phyloP scores from a whole-genome alignment of 768 basidiomycete genomes.

The Trametes cinnabarina region DNA sequence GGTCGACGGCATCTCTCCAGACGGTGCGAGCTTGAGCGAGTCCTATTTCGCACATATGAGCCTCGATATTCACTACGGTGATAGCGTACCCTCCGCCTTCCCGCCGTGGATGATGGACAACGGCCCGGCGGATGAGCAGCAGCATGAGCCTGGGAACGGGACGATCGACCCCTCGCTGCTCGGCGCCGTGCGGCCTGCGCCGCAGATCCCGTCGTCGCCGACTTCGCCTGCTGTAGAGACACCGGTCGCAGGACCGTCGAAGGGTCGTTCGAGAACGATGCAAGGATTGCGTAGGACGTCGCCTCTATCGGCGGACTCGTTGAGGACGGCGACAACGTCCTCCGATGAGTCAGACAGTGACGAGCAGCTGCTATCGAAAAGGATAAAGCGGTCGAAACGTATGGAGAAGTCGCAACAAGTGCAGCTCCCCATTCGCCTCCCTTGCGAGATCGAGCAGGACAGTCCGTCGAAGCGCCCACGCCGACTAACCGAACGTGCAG shows the following conservation, averaged over 20 bases:
- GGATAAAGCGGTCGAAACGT: not conserved
- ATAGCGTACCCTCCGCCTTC: no score
- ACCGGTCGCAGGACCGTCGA: not conserved
- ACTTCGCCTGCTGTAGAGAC: not conserved
- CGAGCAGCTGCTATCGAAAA: not conserved
- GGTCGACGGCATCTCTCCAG: not conserved
- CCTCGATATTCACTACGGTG: not conserved
- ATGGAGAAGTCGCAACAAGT: not conserved
- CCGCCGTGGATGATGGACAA: no score
- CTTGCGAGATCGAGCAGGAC: not conserved
- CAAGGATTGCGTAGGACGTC: not conserved
- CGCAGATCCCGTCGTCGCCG: not conserved
- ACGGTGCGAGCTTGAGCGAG: not conserved
- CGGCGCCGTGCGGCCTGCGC: not conserved
- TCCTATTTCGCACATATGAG: not conserved
- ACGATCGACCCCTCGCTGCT: slow-evolving; percentile 19
- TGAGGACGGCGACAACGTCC: not conserved
- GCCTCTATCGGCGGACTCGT: no score
- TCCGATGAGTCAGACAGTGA: not conserved
- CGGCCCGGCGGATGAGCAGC: not conserved
- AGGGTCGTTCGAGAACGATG: not conserved
- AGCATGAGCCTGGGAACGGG: not conserved
- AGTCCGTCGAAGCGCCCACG: slow-evolving; percentile 10
- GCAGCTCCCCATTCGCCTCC: not conserved
- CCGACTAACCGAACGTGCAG: slow-evolving; percentile 4